Base-by-base conservation (phyloP, 352 stramenopile species). In the Thalassiosira allenii region DNA sequence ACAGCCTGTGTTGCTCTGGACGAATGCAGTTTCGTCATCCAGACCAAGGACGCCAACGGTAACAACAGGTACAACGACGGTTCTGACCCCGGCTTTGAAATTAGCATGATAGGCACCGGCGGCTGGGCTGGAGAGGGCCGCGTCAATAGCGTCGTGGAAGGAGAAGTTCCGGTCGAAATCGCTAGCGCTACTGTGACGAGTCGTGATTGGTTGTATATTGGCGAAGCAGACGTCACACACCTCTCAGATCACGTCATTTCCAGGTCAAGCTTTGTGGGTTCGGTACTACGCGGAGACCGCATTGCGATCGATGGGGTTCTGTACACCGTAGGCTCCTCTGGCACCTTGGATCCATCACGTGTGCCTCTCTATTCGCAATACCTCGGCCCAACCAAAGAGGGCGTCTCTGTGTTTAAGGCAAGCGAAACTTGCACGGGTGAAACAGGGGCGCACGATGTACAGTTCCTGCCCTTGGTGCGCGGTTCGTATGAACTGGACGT, bases 11-110 rank as follows among this genome's bases (percentile, higher is more conserved):
- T 89, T 33, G 72, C 92, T 14, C 72, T 91, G 51, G 65, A 87
- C 29, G 64, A 89, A 52, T 93, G 89, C 57, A 74, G 67, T 0
- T 97, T 98, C 63, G 75, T 92, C 27, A 71, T 98, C 0, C 91
- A 97, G 74, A 89, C 96, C 2, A 85, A 81, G 71, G 89, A 92
- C 59, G 47, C 76, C 0, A 90, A 93, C 25, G 78, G 87, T 9
- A 98, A 98, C 59, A 81, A 85, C n/a, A 95, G 91, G 8, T 94
- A 95, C 56, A 96, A 98, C 32, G 91, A 94, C 58, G 96, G 95
- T 5, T 92, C 80, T 27, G 91, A 96, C 44, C 5, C 82, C 34
- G 44, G 17, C 0, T 96, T 97, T 52, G 87, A 96, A 9, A 93
- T 98, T 0, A 92, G 87, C 9, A 87, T 98, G 5, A 70, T 93